A percentile compares a stretch with the other conserved stretches of the same genome.
Conservation (phyloP, 371 early-diverging fungal genomes). For the Mortierella sp. region DNA sequence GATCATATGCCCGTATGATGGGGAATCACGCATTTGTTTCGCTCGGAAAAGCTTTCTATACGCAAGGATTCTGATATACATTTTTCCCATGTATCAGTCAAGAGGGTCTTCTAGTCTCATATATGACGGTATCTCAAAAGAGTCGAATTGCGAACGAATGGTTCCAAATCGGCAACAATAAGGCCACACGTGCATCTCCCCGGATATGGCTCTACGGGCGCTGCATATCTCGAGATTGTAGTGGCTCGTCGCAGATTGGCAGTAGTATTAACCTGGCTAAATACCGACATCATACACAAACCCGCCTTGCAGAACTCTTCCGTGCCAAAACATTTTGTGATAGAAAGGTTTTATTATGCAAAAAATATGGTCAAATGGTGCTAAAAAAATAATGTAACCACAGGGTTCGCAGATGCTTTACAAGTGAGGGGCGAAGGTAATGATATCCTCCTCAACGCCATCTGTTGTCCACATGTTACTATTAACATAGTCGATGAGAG, state of each 20-base stretch:
- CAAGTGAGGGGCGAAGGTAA: constrained; percentile 45
- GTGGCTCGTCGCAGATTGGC: too few relatives aligned
- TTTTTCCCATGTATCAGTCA: neutral
- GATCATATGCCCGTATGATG: too few relatives aligned
- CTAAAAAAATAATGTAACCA: neutral
- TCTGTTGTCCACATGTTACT: constrained; percentile 66
- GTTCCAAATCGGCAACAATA: neutral
- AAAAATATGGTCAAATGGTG: neutral
- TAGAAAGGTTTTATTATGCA: neutral
- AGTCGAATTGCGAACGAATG: too few relatives aligned
- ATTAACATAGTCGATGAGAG: constrained; percentile 57
- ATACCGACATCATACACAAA: too few relatives aligned
- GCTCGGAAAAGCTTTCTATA: neutral
- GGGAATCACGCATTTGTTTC: too few relatives aligned
- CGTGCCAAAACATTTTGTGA: neutral
- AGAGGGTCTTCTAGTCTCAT: neutral
- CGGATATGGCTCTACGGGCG: too few relatives aligned
- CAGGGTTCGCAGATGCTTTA: constrained; percentile 19
- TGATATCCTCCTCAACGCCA: constrained; percentile 40
- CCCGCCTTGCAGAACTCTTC: too few relatives aligned
- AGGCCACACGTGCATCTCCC: too few relatives aligned
- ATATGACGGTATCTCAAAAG: too few relatives aligned
- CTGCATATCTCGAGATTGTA: too few relatives aligned
- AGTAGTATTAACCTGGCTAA: too few relatives aligned
- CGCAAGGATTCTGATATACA: neutral